Base-by-base conservation (phyloP, 371 early-diverging fungal species). In the Lichtheimia hyalospora region DNA sequence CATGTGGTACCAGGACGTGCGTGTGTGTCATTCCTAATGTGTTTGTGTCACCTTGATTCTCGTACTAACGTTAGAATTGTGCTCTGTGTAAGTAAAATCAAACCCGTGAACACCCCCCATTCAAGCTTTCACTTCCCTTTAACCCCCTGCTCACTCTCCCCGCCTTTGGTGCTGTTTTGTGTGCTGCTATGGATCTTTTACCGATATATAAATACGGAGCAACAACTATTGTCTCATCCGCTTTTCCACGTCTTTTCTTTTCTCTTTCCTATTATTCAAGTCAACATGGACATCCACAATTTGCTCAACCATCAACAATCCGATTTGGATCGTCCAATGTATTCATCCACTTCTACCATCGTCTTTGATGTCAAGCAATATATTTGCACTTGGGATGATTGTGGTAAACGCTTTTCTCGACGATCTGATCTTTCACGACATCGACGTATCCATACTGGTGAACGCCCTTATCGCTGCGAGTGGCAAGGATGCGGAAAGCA, bases 371-470 rank as follows among this genome's bases (percentile, higher is more conserved):
- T 16, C 56, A 82, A 78, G 60, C 85, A 84, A 5, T 88, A 84
- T 66, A 66, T 68, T 53, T 92, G 92, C 49, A 54, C 62, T 10
- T 90, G 89, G 89, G 60, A 63, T 50, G 76, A 81, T 49, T 92
- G 92, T 68, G 65, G 66, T 57, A 89, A 89, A 69, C 77, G 83
- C 16, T 92, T 92, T 62, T 84, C 90, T n/a, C 86, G 92, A 61
- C 83, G 89, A 56, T 90, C 90, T 5, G 92, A 92, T 63, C 84
- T 92, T 21, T 83, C 85, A 24, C 77, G 92, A 59, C 89, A 91
- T 73, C 79, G 75, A 8, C 79, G 88, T 48, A 90, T 90, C 60
- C 88, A 88, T 60, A 89, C 89, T 12, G 86, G 86, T 49, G 89
- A 88, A 63, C 74, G 83, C 61, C 88, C 89, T 7, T 89, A 83